Conservation (phyloP, 1,284 basidiomycete species). For the Wolfiporia cocos region DNA sequence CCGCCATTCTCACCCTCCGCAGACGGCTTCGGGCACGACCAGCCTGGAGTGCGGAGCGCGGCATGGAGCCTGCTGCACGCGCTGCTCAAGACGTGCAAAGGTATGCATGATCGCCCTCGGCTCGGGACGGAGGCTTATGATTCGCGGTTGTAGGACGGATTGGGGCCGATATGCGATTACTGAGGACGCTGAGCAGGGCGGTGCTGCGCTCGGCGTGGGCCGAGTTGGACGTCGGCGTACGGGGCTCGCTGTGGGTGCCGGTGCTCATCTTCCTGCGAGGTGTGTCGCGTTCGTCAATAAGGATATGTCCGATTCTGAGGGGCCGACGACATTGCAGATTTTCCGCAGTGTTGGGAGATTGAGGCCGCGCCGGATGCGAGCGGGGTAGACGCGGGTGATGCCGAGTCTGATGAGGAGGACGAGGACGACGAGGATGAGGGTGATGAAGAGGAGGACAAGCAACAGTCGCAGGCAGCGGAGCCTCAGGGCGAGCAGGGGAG, state of each 20-base stretch:
- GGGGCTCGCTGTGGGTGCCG: slow-evolving; percentile 63
- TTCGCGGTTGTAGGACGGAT: too few species aligned
- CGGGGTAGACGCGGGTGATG: slow-evolving; percentile 23
- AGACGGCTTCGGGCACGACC: slow-evolving; percentile 51
- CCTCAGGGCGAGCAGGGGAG: too few species aligned
- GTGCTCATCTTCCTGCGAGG: slow-evolving; percentile 69
- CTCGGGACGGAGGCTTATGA: too few species aligned
- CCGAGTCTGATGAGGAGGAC: slow-evolving; percentile 11
- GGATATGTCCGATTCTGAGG: too few species aligned
- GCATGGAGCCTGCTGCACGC: slow-evolving; percentile 50
- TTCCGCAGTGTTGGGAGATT: slow-evolving; percentile 55
- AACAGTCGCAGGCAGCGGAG: too few species aligned
- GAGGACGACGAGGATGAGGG: slow-evolving; percentile 24
- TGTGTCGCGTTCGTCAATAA: slow-evolving; percentile 29
- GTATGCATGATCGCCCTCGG: slow-evolving; percentile 22
- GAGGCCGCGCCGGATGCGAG: slow-evolving; percentile 26
- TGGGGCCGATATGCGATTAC: too few species aligned
- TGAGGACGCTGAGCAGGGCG: slow-evolving; percentile 47
- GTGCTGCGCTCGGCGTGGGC: slow-evolving; percentile 73
- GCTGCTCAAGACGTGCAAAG: slow-evolving; percentile 37
- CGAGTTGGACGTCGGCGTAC: slow-evolving; percentile 66
- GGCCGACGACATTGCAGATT: slow-evolving; percentile 49
- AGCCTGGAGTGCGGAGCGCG: slow-evolving; percentile 63
- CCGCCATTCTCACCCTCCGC: slow-evolving; percentile 41
- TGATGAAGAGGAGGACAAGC: too few species aligned